phyloP scores from a whole-genome alignment of 2,329 filamentous ascomycete species.

The Penicillium sp. region DNA sequence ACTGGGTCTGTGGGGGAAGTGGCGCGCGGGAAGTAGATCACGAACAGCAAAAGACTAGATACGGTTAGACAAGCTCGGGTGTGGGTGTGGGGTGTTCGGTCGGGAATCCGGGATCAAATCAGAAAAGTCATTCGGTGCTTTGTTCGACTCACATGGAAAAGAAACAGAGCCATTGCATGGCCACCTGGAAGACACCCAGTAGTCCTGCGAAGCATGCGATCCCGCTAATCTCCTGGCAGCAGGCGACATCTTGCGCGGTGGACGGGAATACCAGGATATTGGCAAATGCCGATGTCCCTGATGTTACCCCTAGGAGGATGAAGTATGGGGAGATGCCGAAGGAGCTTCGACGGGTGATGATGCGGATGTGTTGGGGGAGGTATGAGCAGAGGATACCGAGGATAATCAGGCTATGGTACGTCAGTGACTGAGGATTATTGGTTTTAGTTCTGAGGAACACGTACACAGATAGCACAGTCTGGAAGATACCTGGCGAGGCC shows the following conservation, averaged over 20 bases:
- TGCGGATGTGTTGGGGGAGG: constrained; percentile 89
- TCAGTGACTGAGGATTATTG: constrained; percentile 3
- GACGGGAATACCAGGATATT: constrained; percentile 88
- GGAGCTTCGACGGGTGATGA: constrained; percentile 78
- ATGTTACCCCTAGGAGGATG: constrained; percentile 87
- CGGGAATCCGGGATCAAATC: neutral
- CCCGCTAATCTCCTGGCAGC: constrained; percentile 76
- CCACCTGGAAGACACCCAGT: constrained; percentile 86
- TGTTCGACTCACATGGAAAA: constrained; percentile 70
- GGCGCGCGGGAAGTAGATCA: constrained; percentile 82
- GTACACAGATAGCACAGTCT: constrained; percentile 21
- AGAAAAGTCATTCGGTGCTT: neutral
- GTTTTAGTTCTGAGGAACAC: neutral
- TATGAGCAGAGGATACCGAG: constrained; percentile 89
- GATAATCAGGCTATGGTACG: constrained; percentile 62
- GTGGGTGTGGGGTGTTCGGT: neutral
- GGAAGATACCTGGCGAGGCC: constrained; percentile 47
- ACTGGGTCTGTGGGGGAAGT: constrained; percentile 47
- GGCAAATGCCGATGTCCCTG: constrained; percentile 80
- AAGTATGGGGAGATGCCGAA: constrained; percentile 96
- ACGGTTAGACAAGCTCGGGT: neutral
- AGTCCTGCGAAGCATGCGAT: constrained; percentile 83
- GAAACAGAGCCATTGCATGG: constrained; percentile 88
- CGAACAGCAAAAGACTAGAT: constrained; percentile 79
- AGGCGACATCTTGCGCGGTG: constrained; percentile 77